Percentiles rank a stretch among this genome's conserved stretches.
Evolutionary conservation across 2,329 filamentous ascomycete species (phyloP).

Genomic region (Penicillium nordicum): DNA sequence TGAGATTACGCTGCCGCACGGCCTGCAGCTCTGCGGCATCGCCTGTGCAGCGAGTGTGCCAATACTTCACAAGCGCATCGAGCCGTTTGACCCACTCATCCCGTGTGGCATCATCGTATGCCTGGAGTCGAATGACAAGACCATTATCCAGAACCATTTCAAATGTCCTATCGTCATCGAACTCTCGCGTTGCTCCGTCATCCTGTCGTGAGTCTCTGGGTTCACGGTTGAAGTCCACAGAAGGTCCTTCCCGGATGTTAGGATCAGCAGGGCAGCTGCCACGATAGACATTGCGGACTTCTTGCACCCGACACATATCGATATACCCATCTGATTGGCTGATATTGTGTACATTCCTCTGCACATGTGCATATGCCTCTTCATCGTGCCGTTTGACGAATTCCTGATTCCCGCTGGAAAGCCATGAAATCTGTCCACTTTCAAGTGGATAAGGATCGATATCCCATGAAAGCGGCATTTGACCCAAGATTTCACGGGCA

Average conservation of each 20-base stretch:
- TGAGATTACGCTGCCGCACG: conserved; percentile 57
- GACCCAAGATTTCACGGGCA: conserved; percentile 52
- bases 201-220: conserved; percentile 47
- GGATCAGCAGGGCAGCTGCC: conserved; percentile 54
- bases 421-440: conserved; percentile 56
- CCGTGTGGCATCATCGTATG: conserved; percentile 55
- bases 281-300: conserved; percentile 54
- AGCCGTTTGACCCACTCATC: conserved; percentile 62
- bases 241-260: conserved; percentile 50
- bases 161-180: conserved; percentile 58
- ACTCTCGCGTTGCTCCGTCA: conserved; percentile 52
- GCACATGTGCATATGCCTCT: conserved; percentile 57
- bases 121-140: conserved; percentile 59
- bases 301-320: conserved; percentile 55
- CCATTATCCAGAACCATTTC: conserved; percentile 61
- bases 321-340: conserved; percentile 62
- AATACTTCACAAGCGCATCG: conserved; percentile 57
- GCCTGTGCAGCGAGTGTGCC: conserved; percentile 54
- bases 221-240: conserved; percentile 55
- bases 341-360: conserved; percentile 58
- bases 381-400: conserved; percentile 52
- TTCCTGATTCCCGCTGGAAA: conserved; percentile 47
- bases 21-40: conserved; percentile 58
- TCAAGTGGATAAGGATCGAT: conserved; percentile 59
- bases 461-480: conserved; percentile 60